Conservation (phyloP, 495 filamentous ascomycete species). For the Bacidia rubella region DNA sequence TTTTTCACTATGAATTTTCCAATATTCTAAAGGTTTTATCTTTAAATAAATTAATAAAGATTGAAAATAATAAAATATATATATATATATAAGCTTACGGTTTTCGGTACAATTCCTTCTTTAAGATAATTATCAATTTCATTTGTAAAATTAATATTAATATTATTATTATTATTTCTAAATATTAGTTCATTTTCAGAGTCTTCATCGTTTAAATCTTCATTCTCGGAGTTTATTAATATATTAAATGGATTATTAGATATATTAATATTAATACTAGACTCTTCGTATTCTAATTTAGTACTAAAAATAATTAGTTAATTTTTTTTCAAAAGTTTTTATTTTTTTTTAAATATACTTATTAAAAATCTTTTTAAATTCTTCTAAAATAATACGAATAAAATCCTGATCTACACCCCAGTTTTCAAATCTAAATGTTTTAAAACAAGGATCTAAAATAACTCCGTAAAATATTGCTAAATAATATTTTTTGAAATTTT, state of each 20-base stretch:
- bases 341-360: neutral
- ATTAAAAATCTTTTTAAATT: neutral
- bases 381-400: no score
- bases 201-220: neutral
- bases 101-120: neutral
- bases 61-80: neutral
- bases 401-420: neutral
- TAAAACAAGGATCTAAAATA: neutral
- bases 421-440: neutral
- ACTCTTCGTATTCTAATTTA: neutral
- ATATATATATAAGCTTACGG: neutral
- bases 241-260: neutral
- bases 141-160: neutral
- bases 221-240: neutral
- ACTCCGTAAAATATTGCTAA: neutral
- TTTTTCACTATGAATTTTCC: no score
- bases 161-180: neutral
- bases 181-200: conserved; percentile 1
- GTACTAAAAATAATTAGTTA: neutral
- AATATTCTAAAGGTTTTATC: neutral
- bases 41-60: conserved; percentile 1
- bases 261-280: neutral
- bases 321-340: neutral
- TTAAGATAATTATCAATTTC: neutral
- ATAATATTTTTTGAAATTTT: neutral